Conservation (phyloP, 2,329 filamentous ascomycete genomes). For the Hypocrella siamensis region DNA sequence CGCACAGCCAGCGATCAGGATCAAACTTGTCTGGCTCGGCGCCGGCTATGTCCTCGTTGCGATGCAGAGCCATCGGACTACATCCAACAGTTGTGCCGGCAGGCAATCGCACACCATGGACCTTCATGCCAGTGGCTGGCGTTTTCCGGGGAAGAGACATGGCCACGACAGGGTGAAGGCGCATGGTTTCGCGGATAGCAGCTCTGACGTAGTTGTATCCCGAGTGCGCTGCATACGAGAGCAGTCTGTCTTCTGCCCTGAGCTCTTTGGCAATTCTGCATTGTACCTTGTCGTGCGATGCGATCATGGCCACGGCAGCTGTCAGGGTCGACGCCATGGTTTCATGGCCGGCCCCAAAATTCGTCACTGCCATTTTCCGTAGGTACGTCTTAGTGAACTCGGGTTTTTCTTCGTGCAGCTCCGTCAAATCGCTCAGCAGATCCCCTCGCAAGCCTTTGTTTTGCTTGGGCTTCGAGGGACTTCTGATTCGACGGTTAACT, state of each 20-base stretch:
- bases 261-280: constrained; percentile 18
- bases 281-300: constrained; percentile 18
- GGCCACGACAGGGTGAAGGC: constrained; percentile 32
- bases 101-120: constrained; percentile 26
- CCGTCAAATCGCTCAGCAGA: constrained; percentile 29
- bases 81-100: constrained; percentile 33
- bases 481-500: constrained; percentile 18
- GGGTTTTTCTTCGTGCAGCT: constrained; percentile 26
- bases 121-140: constrained; percentile 16
- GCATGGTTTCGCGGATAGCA: constrained; percentile 33
- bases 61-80: constrained; percentile 32
- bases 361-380: constrained; percentile 35
- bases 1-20: constrained; percentile 31
- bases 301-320: constrained; percentile 30
- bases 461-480: constrained; percentile 11
- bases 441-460: constrained; percentile 19
- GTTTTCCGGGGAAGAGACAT: constrained; percentile 34
- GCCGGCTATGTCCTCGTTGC: constrained; percentile 33
- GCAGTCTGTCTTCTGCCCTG: constrained; percentile 4
- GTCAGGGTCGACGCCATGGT: constrained; percentile 37
- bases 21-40: constrained; percentile 24
- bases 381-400: constrained; percentile 32
- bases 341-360: constrained; percentile 40
- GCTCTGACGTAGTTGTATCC: constrained; percentile 15
- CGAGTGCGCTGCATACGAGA: constrained; percentile 3